These are phyloP conservation scores for Magnolia officinalis DNA, from an alignment of 164 flowering plant species.

Conservation along the genomic window DNA sequence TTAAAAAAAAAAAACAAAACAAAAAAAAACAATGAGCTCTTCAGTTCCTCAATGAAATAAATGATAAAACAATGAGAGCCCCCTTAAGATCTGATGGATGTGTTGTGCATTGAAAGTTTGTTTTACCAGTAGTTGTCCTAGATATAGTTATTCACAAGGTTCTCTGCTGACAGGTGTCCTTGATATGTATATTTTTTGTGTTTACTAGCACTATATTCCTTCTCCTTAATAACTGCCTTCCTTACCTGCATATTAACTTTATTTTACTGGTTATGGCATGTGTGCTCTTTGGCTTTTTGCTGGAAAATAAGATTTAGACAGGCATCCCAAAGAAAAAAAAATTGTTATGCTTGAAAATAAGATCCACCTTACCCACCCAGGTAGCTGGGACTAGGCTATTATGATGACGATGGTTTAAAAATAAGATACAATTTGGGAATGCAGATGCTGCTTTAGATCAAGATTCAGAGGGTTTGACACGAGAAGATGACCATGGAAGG, in stretches of 20 bases:
- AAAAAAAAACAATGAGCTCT: too few relatives aligned
- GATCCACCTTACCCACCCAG: not conserved
- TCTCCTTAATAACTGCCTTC: not conserved
- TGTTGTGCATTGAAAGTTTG: too few relatives aligned
- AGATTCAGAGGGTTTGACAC: conserved; percentile 16
- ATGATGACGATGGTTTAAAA: not conserved
- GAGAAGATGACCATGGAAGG: conserved; percentile 18
- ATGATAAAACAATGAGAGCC: too few relatives aligned
- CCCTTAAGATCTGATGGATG: too few relatives aligned
- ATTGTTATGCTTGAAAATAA: not conserved
- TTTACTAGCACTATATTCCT: not conserved
- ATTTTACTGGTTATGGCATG: not conserved
- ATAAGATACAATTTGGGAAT: conserved; percentile 2
- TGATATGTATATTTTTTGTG: not conserved
- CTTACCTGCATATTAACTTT: not conserved
- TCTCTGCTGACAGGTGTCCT: too few relatives aligned
- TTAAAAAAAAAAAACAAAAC: too few relatives aligned
- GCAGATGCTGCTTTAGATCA: conserved; percentile 23
- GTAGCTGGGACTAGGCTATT: not conserved
- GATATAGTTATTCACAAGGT: too few relatives aligned
- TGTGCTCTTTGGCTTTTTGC: not conserved
- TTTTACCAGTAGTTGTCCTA: too few relatives aligned
- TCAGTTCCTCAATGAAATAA: too few relatives aligned
- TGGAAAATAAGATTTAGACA: not conserved
- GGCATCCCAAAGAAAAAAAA: not conserved